A percentile compares a stretch with the other conserved stretches of the same genome.
Evolutionary conservation across 768 basidiomycete species (phyloP).

Genomic region (Wakefieldia striispora): DNA sequence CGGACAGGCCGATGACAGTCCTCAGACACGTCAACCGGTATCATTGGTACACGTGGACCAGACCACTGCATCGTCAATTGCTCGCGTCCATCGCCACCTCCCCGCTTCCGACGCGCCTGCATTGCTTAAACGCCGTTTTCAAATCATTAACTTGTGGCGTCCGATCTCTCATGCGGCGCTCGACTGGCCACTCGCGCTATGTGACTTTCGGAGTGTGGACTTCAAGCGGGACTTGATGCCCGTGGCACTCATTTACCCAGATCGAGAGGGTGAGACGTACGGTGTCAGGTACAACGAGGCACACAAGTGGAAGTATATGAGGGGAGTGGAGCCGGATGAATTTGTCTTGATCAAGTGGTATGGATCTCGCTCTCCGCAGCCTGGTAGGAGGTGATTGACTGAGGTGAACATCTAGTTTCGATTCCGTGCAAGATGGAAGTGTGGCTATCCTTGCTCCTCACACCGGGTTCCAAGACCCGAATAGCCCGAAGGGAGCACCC

Average conservation of each 20-base stretch:
- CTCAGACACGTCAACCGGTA: constrained; percentile 44
- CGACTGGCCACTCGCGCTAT: constrained; percentile 50
- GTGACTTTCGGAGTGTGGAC: constrained; percentile 46
- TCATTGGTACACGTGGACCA: constrained; percentile 46
- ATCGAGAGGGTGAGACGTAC: constrained; percentile 44
- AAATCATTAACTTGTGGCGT: constrained; percentile 56
- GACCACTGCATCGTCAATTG: constrained; percentile 37
- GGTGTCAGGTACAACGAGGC: constrained; percentile 36
- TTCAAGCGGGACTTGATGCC: constrained; percentile 36
- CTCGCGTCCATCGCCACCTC: constrained; percentile 44
- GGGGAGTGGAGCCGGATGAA: constrained; percentile 45
- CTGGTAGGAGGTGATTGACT: background rate
- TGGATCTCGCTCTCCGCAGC: constrained; percentile 1
- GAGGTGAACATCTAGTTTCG: constrained; percentile 21
- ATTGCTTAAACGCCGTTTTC: constrained; percentile 44
- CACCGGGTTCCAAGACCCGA: constrained; percentile 35
- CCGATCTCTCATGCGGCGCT: constrained; percentile 44
- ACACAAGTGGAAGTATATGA: constrained; percentile 47
- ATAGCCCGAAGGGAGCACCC: constrained; percentile 29
- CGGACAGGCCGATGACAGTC: constrained; percentile 33
- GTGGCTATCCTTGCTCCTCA: constrained; percentile 34
- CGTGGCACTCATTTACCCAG: constrained; percentile 38
- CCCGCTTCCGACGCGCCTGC: constrained; percentile 38
- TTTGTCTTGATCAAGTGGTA: constrained; percentile 49
- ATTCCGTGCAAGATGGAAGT: constrained; percentile 36